Base-by-base conservation (phyloP, 352 stramenopile species). In the Globisporangium nodosum region DNA sequence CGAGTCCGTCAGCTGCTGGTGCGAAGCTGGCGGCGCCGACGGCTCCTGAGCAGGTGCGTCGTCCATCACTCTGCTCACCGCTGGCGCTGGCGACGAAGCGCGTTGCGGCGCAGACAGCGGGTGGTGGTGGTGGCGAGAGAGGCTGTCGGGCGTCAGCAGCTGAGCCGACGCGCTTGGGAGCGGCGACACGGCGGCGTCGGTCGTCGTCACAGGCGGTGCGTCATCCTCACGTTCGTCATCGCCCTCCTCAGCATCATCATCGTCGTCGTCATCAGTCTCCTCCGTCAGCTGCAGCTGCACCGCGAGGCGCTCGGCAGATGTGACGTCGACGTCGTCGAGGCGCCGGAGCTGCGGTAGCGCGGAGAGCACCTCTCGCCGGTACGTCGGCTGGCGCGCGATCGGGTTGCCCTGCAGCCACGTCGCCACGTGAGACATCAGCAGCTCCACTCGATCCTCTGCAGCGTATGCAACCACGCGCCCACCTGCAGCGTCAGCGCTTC, bases 281-380 rank as follows among this genome's bases (percentile, higher is more conserved):
- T 21, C 43, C 20, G 43, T 27, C 43, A 27, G 18, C 16, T n/a
- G 16, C 18, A 49, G 43, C 7, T 49, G 43, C 18, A 12, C 16
- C 18, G 43, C 43, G 3, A 89, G 49, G 5, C 66, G 73, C 61
- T 90, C 81, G 3, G 68, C 76, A 3, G 73, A 61, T 35, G 73
- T 82, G 21, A 90, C 49, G 0, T 64, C 60, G 5, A 56, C 63
- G 16, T 63, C 66, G 45, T 92, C 79, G 9, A 92, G 69, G 5
- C 60, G 65, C 49, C 71, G 54, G 18, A 92, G 66, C 18, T 76
- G 69, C 21, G 77, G 79, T 47, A 92, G 66, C 74, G 85, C 74
- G 5, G 56, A 47, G 31, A 89, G 63, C 47, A 85, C 74, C 18
- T 89, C 74, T 7, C 70, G 68, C 0, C 81, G 69, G 51, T 87